Evolutionary conservation across 2,329 filamentous ascomycete genomes (phyloP), one percentile per base, ranked within the genome.

Genomic region (Phialophora verrucosa): DNA sequence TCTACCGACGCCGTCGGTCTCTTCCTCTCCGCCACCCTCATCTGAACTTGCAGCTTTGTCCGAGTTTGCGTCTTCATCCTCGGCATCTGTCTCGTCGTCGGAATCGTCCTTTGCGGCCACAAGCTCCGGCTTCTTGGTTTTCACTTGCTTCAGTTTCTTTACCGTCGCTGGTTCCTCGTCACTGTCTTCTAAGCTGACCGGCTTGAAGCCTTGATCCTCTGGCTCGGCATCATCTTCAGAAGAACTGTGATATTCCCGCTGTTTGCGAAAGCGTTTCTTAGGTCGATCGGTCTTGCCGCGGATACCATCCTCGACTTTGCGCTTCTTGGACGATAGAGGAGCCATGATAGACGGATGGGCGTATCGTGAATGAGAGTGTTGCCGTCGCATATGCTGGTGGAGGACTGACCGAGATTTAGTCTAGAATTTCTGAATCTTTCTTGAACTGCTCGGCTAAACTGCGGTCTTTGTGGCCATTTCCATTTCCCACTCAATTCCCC

Each of bases 171-270:
- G 63, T 6, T 75, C 79, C 53, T 78, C 78, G 29, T 82, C 80
- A 2, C 79, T 82, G 66, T 81, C 82, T 59, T 80, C 79, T 57
- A 84, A 78, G 69, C 82, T 80, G 63, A 84, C 82, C 10, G 83
- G 80, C 71, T 81, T 74, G 74, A 86, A 85, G 67, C 82, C 79
- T 71, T 76, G 73, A 31, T 73, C 71, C 56, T 77, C 74, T 25
- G 78, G 77, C 35, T 82, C 81, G 27, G 78, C 77, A 42, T 82
- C 81, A 57, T 87, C 84, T 53, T 88, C 86, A 65, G 85, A 85
- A 35, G 86, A 88, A 77, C 85, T 88, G 83, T 89, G 84, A 78
- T 90, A 90, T 65, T 82, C 78, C 70, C 79, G 79, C 75, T 90
- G 87, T 76, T 87, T 88, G 76, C 86, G 87, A 75, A 87, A 83